Percentiles rank a stretch among this genome's conserved stretches.
phyloP scores from a whole-genome alignment of 2,329 filamentous ascomycete genomes.

The Aspergillus clavatus region DNA sequence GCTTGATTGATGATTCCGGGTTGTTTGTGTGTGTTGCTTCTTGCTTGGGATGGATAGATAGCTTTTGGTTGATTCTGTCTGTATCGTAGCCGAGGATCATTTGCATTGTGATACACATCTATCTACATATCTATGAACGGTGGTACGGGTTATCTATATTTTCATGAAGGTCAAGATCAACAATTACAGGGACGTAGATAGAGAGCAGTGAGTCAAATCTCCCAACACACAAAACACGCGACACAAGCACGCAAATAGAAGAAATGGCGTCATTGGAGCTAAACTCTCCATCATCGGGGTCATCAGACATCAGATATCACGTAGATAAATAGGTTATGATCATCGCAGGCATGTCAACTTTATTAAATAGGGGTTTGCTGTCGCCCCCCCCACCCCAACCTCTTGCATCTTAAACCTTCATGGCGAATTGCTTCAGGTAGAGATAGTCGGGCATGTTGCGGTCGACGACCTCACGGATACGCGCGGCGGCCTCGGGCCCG shows the following conservation, averaged over 20 bases:
- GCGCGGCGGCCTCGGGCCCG: slow-evolving; percentile 54
- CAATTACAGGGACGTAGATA: no score
- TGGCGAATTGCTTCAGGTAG: slow-evolving; percentile 61
- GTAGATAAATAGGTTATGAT: no score
- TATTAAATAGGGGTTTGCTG: no score
- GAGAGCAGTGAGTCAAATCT: no score
- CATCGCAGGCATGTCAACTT: slow-evolving; percentile 3
- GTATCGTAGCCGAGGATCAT: no score
- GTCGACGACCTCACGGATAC: slow-evolving; percentile 57
- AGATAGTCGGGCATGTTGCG: slow-evolving; percentile 58
- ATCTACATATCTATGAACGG: no score
- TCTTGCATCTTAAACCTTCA: slow-evolving; percentile 50
- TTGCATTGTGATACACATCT: no score
- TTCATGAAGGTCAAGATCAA: no score
- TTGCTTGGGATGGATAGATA: not conserved
- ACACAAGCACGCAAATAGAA: slow-evolving; percentile 1
- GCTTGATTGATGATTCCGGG: not conserved
- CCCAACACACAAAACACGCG: slow-evolving; percentile 1
- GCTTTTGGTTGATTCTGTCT: not conserved
- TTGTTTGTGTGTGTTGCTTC: not conserved
- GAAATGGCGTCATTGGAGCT: slow-evolving; percentile 26
- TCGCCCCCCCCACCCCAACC: no score
- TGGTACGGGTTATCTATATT: no score
- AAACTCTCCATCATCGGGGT: slow-evolving; percentile 22
- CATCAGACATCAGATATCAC: no score